Evolutionary conservation across 2,329 filamentous ascomycete species (phyloP), one percentile per base, ranked within the genome.

Genomic region (Sclerotinia spermophila): DNA sequence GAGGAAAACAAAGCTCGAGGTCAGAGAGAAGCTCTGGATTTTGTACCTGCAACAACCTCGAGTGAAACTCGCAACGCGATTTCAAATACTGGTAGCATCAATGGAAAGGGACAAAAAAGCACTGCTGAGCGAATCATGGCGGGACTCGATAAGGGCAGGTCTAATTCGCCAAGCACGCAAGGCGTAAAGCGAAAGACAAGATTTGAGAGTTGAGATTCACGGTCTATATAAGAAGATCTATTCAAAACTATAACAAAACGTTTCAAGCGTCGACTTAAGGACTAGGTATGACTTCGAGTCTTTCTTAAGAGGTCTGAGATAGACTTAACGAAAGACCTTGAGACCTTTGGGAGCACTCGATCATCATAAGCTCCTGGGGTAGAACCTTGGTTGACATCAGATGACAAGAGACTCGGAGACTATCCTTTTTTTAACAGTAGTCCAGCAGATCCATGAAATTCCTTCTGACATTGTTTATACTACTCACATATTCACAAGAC

Each of bases 121-220:
- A 73, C 78, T 13, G 77, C 78, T n/a, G 79, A 80, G 66, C 75
- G 79, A 65, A 70, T 80, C 5, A 78, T 80, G 78, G 78, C 78
- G 13, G 78, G 77, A 1, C 73, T 79, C n/a, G 79, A 80, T 61
- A 73, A 75, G 53, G 75, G 75, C 40, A 73, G 74, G 48, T 75
- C 78, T 45, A 78, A 72, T 70, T 78, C 77, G 51, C 77, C 78
- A 21, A 77, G 77, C 30, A 73, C 75, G 38, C 76, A 77, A 69
- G 78, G 78, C 5, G 67, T 74, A 24, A 80, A 79, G 69, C 75
- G 78, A 51, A 80, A 80, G 69, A 76, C 76, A 5, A 75, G 78
- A 69, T 80, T 80, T 68, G 78, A 80, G 27, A 77, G 71, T 66
- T 79, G 76, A 79, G 17, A 51, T 27, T 40, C n/a, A 45, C 42